phyloP scores from a whole-genome alignment of 2,329 filamentous ascomycete species.

The Massarina eburnea region DNA sequence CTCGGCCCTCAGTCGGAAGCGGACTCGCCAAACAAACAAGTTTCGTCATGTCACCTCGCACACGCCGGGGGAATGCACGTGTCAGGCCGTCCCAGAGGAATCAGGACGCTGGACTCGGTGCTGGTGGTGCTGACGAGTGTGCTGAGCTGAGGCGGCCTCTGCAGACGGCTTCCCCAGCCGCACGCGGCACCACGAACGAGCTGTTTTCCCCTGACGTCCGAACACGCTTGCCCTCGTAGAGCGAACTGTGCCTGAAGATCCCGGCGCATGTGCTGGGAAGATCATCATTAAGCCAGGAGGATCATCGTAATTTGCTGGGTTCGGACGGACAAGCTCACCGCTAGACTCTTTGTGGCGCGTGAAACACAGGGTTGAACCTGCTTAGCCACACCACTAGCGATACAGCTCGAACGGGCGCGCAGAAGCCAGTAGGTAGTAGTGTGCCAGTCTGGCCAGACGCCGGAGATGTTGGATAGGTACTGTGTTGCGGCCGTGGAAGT shows the following conservation, averaged over 20 bases:
- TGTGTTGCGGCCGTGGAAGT: not conserved
- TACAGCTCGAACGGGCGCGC: not conserved
- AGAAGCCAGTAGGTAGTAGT: not conserved
- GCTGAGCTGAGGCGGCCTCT: not conserved
- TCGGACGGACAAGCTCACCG: constrained; percentile 9
- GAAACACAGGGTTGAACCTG: constrained; percentile 29
- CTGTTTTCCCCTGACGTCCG: constrained; percentile 2
- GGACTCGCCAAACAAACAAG: not conserved
- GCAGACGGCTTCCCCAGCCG: too few species aligned
- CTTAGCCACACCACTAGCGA: constrained; percentile 15
- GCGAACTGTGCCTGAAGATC: constrained; percentile 32
- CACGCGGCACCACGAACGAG: not conserved
- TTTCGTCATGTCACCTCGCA: not conserved
- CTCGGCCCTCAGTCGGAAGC: not conserved
- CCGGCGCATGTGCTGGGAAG: too few species aligned
- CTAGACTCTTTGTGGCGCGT: constrained; percentile 25
- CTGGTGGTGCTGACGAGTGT: not conserved
- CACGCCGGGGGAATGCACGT: not conserved
- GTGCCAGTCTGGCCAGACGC: not conserved
- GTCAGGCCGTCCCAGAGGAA: not conserved
- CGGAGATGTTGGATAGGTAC: not conserved
- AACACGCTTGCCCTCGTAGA: constrained; percentile 1
- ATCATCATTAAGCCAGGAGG: too few species aligned
- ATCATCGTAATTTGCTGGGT: constrained; percentile 22
- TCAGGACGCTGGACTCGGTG: not conserved